phyloP scores from a whole-genome alignment of 768 basidiomycete species.

The Atractiella rhizophila region DNA sequence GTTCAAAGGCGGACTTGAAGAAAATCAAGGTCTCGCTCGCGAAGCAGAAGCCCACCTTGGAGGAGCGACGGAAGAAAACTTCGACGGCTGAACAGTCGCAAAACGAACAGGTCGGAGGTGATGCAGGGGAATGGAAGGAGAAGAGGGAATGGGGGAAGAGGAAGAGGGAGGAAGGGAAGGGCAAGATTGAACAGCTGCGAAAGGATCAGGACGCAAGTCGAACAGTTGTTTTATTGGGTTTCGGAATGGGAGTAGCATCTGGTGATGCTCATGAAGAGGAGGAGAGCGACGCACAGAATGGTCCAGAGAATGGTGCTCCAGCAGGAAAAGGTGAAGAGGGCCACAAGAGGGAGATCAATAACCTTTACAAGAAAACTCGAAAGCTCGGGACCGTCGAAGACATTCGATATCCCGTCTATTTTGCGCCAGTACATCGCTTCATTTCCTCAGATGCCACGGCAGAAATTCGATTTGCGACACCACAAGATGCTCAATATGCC shows the following conservation, averaged over 20 bases:
- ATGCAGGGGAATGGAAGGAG: constrained; percentile 1
- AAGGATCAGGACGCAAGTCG: neutral
- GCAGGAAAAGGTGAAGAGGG: constrained; percentile 14
- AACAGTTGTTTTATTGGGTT: no score
- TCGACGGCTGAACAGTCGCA: neutral
- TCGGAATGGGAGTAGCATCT: no score
- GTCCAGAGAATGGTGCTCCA: no score
- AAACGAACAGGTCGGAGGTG: neutral
- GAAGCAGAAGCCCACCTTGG: neutral
- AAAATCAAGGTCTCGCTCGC: constrained; percentile 10
- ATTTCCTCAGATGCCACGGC: constrained; percentile 25
- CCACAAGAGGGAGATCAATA: constrained; percentile 15
- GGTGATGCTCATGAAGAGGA: no score
- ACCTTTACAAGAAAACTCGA: constrained; percentile 39
- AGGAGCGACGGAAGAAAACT: neutral
- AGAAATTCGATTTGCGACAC: constrained; percentile 43
- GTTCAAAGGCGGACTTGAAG: constrained; percentile 7
- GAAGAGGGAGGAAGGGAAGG: constrained; percentile 6
- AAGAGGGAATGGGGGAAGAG: constrained; percentile 4
- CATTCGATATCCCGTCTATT: constrained; percentile 27
- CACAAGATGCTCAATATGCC: constrained; percentile 41
- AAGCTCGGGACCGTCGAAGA: constrained; percentile 38
- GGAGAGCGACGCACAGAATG: no score
- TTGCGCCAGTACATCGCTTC: constrained; percentile 27
- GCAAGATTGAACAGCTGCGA: neutral